Evolutionary conservation across 108 stramenopile species (phyloP), one percentile per base, ranked within the genome.

Genomic region (Skeletonema tropicum): DNA sequence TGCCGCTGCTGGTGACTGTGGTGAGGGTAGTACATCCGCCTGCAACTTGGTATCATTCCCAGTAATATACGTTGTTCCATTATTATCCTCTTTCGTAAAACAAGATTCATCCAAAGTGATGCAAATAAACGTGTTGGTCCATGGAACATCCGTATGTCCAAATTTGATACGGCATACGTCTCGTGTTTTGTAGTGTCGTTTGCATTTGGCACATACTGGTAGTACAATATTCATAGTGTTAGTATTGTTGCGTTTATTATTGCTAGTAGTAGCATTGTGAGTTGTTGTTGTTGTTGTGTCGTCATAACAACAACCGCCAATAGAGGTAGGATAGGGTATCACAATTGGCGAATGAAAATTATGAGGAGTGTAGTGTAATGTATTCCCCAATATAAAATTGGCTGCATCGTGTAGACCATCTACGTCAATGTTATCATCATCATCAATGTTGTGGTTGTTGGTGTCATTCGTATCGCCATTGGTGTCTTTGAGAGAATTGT

Each of bases 141-240:
- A 49, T 3, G 48, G 48, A 2, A 49, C 48, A 49, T 17, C 48
- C 0, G 48, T 49, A 4, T 49, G 48, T 2, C 5, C 17, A 6
- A 7, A 49, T 49, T 49, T 49, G 19, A 49, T 19, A 6, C 48
- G 48, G 14, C 48, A 49, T 1, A 7, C 3, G 0, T 49, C 48
- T 19, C 48, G 5, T 49, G 48, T 49, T 49, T 49, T 49, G 19
- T 49, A 49, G 14, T 49, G 12, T 21, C 14, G 12, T 49, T 49
- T 49, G 48, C 48, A 49, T 49, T 49, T 49, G n/a, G 48, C 19
- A 21, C 48, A 49, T 19, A 49, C 48, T 17, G 48, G 48, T 49
- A 49, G 48, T 49, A 6, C 6, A 21, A 29, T 29, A 29, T 29
- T 29, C 26, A 49, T 49, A 5, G 7, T 6, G 5, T 21, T 17